These are phyloP conservation scores for Pseudogymnoascus sp. DNA, from an alignment of 2,329 filamentous ascomycete genomes.

Conservation along the genomic window DNA sequence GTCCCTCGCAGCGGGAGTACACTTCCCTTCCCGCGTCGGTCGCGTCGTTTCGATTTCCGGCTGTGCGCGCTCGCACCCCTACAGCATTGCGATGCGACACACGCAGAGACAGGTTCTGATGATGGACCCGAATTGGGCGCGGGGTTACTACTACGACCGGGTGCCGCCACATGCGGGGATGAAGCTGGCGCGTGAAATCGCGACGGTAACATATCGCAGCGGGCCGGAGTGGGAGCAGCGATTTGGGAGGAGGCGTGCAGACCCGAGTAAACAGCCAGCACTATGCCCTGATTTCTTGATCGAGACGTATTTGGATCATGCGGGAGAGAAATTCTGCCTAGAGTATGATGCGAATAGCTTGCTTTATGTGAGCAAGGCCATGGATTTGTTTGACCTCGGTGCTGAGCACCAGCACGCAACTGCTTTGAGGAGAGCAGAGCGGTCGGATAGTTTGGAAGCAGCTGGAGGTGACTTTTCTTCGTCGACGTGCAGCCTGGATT, in stretches of 20 bases:
- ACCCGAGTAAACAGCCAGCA: conserved; percentile 77
- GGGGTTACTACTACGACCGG: conserved; percentile 83
- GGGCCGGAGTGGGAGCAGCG: conserved; percentile 96
- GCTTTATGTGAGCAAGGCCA: conserved; percentile 94
- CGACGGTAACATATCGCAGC: conserved; percentile 92
- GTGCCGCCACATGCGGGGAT: conserved; percentile 92
- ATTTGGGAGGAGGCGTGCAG: conserved; percentile 80
- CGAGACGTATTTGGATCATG: conserved; percentile 96
- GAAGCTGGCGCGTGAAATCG: conserved; percentile 96
- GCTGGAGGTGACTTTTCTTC: conserved; percentile 29
- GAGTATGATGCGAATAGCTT: conserved; percentile 95
- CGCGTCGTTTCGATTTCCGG: conserved; percentile 85
- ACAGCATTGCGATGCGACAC: conserved; percentile 97
- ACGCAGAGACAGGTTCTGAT: conserved; percentile 96
- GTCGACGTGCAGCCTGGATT: conserved; percentile 64
- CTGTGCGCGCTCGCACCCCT: conserved; percentile 89
- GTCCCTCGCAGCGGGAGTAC: conserved; percentile 73
- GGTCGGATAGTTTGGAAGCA: conserved; percentile 48
- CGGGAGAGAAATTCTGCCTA: conserved; percentile 95
- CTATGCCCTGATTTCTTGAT: conserved; percentile 97
- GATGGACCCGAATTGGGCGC: conserved; percentile 97
- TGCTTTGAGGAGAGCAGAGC: conserved; percentile 51
- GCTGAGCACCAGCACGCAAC: conserved; percentile 58
- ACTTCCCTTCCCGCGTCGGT: conserved; percentile 75
- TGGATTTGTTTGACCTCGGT: conserved; percentile 95